Conservation (phyloP, 176 grass and related monocot genomes). For the Puya raimondii region DNA sequence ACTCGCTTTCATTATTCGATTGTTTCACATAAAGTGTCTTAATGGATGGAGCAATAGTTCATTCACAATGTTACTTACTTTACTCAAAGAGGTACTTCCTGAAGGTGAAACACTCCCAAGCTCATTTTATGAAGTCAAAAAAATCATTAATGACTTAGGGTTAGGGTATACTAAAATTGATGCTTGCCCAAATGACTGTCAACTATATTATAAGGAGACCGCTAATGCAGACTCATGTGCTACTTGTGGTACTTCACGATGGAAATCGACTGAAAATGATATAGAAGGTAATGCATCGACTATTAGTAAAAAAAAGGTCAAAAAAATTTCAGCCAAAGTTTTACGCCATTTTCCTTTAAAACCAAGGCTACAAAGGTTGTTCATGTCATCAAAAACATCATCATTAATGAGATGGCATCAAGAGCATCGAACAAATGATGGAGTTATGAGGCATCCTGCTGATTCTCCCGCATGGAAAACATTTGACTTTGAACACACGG, state of each 20-base stretch:
- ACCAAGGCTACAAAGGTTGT: slow-evolving; percentile 18
- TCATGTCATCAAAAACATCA: neutral
- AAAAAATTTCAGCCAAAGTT: neutral
- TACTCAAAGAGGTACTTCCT: neutral
- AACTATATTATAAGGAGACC: slow-evolving; percentile 15
- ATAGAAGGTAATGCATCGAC: too few species aligned
- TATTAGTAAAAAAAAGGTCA: neutral
- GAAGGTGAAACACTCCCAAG: slow-evolving; percentile 8
- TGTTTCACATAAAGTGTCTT: neutral
- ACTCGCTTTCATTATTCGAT: neutral
- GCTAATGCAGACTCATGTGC: neutral
- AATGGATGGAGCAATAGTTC: neutral
- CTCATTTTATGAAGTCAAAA: slow-evolving; percentile 17
- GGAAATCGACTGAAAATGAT: neutral
- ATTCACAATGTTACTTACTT: neutral
- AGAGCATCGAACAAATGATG: slow-evolving; percentile 10
- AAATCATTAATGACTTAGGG: slow-evolving; percentile 13
- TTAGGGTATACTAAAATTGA: slow-evolving; percentile 24
- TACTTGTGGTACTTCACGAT: slow-evolving; percentile 1
- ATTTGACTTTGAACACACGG: neutral
- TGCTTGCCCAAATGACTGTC: slow-evolving; percentile 25
- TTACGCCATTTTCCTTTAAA: slow-evolving; percentile 32
- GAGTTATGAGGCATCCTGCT: neutral
- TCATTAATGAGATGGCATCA: slow-evolving; percentile 14
- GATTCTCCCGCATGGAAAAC: neutral